Evolutionary conservation across 1,139 yeast species (phyloP).

Genomic region (Yamadazyma trypodendri): DNA sequence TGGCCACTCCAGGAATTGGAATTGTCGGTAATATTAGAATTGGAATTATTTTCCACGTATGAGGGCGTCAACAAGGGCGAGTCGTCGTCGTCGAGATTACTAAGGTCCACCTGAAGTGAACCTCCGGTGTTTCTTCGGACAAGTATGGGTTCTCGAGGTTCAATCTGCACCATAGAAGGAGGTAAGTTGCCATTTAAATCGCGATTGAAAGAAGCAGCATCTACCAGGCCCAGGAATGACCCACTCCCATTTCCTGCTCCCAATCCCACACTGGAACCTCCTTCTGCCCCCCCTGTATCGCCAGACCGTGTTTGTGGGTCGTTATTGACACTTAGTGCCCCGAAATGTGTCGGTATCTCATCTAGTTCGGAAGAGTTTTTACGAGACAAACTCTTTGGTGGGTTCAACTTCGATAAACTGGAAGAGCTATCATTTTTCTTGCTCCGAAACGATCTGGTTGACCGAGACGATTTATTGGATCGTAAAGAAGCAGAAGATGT

Average conservation of each 20-base stretch:
- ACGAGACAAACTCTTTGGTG: conserved; percentile 39
- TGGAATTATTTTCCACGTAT: conserved; percentile 2
- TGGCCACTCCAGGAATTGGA: conserved; percentile 1
- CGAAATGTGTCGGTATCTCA: conserved; percentile 1
- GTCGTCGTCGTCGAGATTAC: conserved; percentile 1
- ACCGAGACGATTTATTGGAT: conserved; percentile 49
- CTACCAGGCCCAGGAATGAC: conserved; percentile 1
- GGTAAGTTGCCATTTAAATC: conserved; percentile 36
- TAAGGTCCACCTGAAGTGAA: conserved; percentile 7
- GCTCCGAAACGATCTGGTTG: conserved; percentile 47
- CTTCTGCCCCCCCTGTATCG: not conserved
- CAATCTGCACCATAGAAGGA: conserved; percentile 66
- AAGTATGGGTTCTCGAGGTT: conserved; percentile 69
- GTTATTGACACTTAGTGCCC: not conserved
- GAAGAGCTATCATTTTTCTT: conserved; percentile 14
- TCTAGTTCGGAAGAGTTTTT: conserved; percentile 28
- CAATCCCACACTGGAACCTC: not conserved
- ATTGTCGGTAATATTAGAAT: not conserved
- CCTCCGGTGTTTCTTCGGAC: conserved; percentile 42
- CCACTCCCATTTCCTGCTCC: not conserved
- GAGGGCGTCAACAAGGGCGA: conserved; percentile 11
- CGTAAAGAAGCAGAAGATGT: conserved; percentile 27
- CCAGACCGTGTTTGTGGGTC: not conserved
- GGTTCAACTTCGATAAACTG: conserved; percentile 13
- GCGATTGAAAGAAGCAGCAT: conserved; percentile 4